Percentiles rank a stretch among this genome's conserved stretches.
These are phyloP conservation scores for Xylaria sp. DNA, from an alignment of 495 filamentous ascomycete species.

Conservation along the genomic window DNA sequence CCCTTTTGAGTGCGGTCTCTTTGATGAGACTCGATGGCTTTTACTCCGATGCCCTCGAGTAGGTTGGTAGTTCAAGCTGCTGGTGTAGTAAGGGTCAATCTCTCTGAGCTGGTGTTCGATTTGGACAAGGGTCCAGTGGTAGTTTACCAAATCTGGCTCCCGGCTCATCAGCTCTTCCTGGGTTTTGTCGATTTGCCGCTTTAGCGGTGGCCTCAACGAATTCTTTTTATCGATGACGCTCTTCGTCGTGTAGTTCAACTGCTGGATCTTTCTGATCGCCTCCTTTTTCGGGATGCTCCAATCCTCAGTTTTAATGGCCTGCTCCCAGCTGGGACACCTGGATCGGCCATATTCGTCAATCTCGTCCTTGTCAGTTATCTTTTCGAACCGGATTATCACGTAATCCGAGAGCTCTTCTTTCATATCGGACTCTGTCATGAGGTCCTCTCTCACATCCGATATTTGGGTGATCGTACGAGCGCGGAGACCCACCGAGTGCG, in stretches of 20 bases:
- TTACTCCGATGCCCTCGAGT: background rate
- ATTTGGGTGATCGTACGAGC: slow-evolving; percentile 31
- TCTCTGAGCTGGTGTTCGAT: slow-evolving; percentile 41
- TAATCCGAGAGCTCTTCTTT: slow-evolving; percentile 42
- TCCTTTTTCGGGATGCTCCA: slow-evolving; percentile 36
- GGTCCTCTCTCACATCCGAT: slow-evolving; percentile 34
- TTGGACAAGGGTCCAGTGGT: slow-evolving; percentile 42
- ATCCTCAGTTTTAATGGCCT: slow-evolving; percentile 32
- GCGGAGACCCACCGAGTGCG: slow-evolving; percentile 2
- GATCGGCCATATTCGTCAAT: slow-evolving; percentile 37
- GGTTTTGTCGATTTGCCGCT: slow-evolving; percentile 43
- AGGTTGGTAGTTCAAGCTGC: background rate
- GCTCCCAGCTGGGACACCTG: slow-evolving; percentile 40
- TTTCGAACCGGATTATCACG: slow-evolving; percentile 42
- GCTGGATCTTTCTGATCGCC: slow-evolving; percentile 36
- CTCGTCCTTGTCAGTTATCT: slow-evolving; percentile 28
- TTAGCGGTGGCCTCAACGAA: slow-evolving; percentile 34
- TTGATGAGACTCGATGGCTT: slow-evolving; percentile 12
- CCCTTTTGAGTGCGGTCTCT: slow-evolving; percentile 24
- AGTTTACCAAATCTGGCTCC: slow-evolving; percentile 34
- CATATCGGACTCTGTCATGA: slow-evolving; percentile 35
- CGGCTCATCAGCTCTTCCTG: slow-evolving; percentile 31
- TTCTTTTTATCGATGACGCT: slow-evolving; percentile 40
- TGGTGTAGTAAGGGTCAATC: slow-evolving; percentile 15
- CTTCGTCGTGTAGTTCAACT: slow-evolving; percentile 37